phyloP scores from a whole-genome alignment of 768 basidiomycete species.

The Dentipellis fragilis region DNA sequence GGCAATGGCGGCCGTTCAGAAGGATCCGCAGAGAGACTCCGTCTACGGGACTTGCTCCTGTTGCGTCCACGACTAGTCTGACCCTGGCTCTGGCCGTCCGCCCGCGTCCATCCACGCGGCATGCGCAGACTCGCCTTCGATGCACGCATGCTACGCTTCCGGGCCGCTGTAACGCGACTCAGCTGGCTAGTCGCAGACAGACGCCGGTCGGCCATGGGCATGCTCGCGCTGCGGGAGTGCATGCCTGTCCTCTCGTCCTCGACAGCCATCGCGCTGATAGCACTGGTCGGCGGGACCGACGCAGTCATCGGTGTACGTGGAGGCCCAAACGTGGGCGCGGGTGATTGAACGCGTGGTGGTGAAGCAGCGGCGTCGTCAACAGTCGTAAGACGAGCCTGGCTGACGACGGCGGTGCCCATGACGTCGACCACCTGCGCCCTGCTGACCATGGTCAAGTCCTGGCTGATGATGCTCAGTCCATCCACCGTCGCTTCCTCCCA shows the following conservation, averaged over 20 bases:
- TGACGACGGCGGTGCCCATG: slow-evolving; percentile 8
- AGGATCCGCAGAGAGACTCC: not conserved
- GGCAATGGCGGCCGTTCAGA: not conserved
- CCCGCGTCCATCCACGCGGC: slow-evolving; percentile 18
- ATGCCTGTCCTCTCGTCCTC: not conserved
- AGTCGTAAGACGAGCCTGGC: slow-evolving; percentile 8
- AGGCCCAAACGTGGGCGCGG: no score
- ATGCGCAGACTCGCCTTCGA: slow-evolving; percentile 63
- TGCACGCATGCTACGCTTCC: slow-evolving; percentile 48
- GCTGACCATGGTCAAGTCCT: slow-evolving; percentile 5
- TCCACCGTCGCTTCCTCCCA: not conserved
- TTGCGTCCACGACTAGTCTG: slow-evolving; percentile 2
- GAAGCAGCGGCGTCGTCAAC: not conserved
- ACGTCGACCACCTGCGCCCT: slow-evolving; percentile 13
- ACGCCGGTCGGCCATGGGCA: not conserved
- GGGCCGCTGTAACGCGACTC: slow-evolving; percentile 51
- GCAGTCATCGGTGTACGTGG: not conserved
- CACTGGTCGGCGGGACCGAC: not conserved
- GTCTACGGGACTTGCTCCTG: slow-evolving; percentile 3
- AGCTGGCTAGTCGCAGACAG: slow-evolving; percentile 19
- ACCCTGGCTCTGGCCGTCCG: not conserved
- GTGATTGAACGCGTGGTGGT: not conserved
- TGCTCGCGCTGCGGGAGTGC: no score
- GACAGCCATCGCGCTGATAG: not conserved
- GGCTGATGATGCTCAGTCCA: slow-evolving; percentile 1